Evolutionary conservation across 169 alveolate species (phyloP), one percentile per base, ranked within the genome.

Genomic region (Cryptosporidium viatorum): DNA sequence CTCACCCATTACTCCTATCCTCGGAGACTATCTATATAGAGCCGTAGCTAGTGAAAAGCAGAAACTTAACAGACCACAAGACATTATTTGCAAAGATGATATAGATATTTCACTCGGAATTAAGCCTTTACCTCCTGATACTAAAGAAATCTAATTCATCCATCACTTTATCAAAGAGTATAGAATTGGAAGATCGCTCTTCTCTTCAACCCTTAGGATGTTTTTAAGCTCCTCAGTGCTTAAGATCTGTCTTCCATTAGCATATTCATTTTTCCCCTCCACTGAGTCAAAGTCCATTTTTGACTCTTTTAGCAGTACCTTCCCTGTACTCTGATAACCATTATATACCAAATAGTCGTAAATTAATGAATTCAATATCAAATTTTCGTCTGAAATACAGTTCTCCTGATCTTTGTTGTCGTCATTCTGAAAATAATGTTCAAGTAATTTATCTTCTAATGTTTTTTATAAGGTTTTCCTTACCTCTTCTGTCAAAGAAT

Each of bases 21-120:
- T 80, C 29, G 89, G 89, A 23, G 89, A 80, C 29, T 80, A 80
- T 62, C 51, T 80, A 23, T 80, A 80, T 41, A 80, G 89, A 80
- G 89, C 89, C 14, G 75, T 80, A 16, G 80, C 89, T 14, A 60
- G 41, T 43, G 75, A 80, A 29, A 80, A 65, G 48, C 62, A 37
- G 21, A 41, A 60, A 45, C 41, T 52, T 48, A 58, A 65, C 33
- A 65, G 75, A 31, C 73, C 60, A 14, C 51, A 59, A 16, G 89
- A 80, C 14, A n/a, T 65, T n/a, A 9, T 80, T 10, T 14, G 58
- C 55, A 48, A 59, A 7, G 69, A 59, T 12, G 89, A 80, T 29
- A 62, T 80, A 12, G 65, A 80, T 7, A 65, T 80, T 48, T 80
- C 71, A 43, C 74, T 80, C 70, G 89, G 89, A 41, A 37, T 80